These are phyloP conservation scores for Xerocomellus amylosporus DNA, from an alignment of 768 basidiomycete species.

Conservation along the genomic window DNA sequence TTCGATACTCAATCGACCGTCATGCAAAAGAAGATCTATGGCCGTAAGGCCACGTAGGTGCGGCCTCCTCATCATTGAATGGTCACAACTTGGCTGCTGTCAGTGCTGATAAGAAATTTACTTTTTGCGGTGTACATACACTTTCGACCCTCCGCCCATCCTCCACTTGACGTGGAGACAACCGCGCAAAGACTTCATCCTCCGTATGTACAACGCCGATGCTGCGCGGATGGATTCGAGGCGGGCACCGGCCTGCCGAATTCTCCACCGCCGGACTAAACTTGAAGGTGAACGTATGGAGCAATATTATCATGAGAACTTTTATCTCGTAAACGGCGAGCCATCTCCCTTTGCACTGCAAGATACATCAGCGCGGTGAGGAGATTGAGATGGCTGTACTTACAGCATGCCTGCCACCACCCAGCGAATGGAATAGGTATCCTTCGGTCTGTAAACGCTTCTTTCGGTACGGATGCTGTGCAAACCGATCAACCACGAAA, in stretches of 20 bases:
- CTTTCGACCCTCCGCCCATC: no score
- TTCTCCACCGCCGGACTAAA: neutral
- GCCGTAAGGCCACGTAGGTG: no score
- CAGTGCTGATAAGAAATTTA: no score
- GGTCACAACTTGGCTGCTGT: no score
- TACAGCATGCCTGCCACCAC: slow-evolving; percentile 19
- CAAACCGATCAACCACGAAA: slow-evolving; percentile 23
- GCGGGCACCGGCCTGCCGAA: slow-evolving; percentile 3
- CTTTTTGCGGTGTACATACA: no score
- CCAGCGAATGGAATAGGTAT: slow-evolving; percentile 14
- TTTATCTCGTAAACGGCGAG: slow-evolving; percentile 25
- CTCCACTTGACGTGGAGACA: slow-evolving; percentile 3
- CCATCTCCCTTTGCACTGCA: slow-evolving; percentile 26
- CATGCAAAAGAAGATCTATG: no score
- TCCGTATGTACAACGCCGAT: slow-evolving; percentile 16
- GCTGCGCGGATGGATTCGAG: slow-evolving; percentile 11
- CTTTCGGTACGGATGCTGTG: slow-evolving; percentile 9
- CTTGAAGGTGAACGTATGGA: slow-evolving; percentile 17
- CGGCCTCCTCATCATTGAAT: no score
- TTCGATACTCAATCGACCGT: no score
- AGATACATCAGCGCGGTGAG: neutral
- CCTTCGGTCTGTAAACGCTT: slow-evolving; percentile 13
- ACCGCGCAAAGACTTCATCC: slow-evolving; percentile 13
- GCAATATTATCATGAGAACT: slow-evolving; percentile 13
- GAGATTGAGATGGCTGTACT: neutral